These are phyloP conservation scores for Tetratostichococcus sp. DNA, from an alignment of 139 green algal genomes.

Conservation along the genomic window DNA sequence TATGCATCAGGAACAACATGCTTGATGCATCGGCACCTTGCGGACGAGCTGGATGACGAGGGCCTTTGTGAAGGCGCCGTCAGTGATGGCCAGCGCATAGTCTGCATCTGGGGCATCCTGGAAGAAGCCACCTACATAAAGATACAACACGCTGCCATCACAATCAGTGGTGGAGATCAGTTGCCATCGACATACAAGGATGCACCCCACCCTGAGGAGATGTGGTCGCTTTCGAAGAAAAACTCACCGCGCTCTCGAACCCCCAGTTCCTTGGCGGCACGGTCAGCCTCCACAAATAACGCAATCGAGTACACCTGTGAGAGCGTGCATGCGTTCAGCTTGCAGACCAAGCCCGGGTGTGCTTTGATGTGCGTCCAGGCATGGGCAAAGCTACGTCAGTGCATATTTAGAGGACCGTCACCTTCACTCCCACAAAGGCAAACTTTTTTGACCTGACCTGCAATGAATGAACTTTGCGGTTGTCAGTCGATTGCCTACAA, in stretches of 20 bases:
- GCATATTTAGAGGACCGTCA: too few species aligned
- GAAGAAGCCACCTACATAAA: slow-evolving; percentile 32
- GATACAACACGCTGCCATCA: neutral
- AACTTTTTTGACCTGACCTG: slow-evolving; percentile 65
- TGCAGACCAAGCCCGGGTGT: too few species aligned
- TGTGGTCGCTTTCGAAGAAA: too few species aligned
- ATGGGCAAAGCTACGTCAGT: too few species aligned
- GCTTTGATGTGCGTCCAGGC: too few species aligned
- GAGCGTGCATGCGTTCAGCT: neutral
- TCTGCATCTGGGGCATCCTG: slow-evolving; percentile 52
- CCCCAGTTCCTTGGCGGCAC: slow-evolving; percentile 70
- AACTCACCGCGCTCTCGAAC: slow-evolving; percentile 56
- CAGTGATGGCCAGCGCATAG: slow-evolving; percentile 56
- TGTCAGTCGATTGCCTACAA: too few species aligned
- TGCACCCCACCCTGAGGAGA: too few species aligned
- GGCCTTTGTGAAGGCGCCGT: slow-evolving; percentile 74
- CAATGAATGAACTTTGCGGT: too few species aligned
- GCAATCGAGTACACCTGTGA: slow-evolving; percentile 68
- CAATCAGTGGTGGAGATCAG: neutral
- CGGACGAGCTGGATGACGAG: slow-evolving; percentile 64
- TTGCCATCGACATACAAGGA: neutral
- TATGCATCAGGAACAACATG: too few species aligned
- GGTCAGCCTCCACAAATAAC: slow-evolving; percentile 71
- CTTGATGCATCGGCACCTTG: too few species aligned
- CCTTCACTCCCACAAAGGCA: slow-evolving; percentile 67